Percentiles rank a stretch among this genome's conserved stretches.
Conservation (phyloP, 2,329 filamentous ascomycete genomes). For the Cercospora nicotianae region DNA sequence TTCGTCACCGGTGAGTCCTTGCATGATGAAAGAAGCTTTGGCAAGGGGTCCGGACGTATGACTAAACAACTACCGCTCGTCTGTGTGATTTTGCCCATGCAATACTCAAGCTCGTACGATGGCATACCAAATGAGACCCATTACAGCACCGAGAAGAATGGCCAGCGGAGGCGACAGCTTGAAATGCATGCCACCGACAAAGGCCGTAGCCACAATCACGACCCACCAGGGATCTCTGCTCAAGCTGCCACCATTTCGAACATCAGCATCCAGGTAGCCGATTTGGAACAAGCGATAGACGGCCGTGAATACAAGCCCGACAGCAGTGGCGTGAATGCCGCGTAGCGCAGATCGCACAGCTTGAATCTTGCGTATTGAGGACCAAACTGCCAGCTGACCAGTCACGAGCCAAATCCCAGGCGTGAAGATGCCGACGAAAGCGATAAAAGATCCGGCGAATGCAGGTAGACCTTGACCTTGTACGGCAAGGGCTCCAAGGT, state of each 20-base stretch:
- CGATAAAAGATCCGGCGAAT: constrained; percentile 41
- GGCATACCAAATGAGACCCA: constrained; percentile 46
- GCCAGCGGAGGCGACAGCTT: constrained; percentile 42
- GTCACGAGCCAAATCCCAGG: constrained; percentile 43
- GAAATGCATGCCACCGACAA: constrained; percentile 45
- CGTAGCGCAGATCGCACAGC: constrained; percentile 40
- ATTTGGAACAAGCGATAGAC: constrained; percentile 49
- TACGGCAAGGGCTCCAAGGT: constrained; percentile 44
- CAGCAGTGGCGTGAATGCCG: constrained; percentile 46
- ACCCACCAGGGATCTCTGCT: constrained; percentile 49
- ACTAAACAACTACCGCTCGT: no score
- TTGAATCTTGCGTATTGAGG: constrained; percentile 39
- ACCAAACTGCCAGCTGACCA: constrained; percentile 44
- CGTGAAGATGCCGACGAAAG: constrained; percentile 44
- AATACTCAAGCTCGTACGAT: constrained; percentile 11
- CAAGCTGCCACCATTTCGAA: constrained; percentile 40
- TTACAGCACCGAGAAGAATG: constrained; percentile 42
- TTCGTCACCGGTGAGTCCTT: neutral
- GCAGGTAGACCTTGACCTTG: constrained; percentile 33
- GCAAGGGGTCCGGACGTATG: neutral
- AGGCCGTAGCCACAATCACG: constrained; percentile 45
- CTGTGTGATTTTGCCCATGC: neutral
- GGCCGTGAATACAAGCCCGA: constrained; percentile 48
- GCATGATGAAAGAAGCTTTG: neutral
- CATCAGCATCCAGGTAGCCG: constrained; percentile 44